Conservation (phyloP, 257 asterid genomes). For the Solanum corneliomulleri region DNA sequence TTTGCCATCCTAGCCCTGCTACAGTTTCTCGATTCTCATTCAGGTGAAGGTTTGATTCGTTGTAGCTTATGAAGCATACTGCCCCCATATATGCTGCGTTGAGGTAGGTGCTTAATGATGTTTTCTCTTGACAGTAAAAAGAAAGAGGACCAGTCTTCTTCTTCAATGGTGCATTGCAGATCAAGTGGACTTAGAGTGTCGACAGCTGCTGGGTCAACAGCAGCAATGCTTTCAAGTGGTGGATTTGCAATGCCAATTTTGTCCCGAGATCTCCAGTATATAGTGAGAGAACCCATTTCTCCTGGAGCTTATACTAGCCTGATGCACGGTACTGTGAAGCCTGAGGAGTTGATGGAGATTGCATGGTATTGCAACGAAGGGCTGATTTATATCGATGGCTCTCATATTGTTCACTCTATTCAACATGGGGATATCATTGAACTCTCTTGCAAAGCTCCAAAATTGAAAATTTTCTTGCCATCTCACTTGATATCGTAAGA, state of each 20-base stretch:
- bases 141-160: constrained; percentile 15
- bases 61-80: background rate
- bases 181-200: constrained; percentile 93
- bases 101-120: background rate
- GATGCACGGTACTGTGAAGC: constrained; percentile 45
- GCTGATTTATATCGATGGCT: constrained; percentile 61
- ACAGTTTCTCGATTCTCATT: constrained; percentile 56
- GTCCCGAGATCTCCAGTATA: constrained; percentile 76
- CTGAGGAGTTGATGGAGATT: constrained; percentile 47
- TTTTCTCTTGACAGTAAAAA: constrained; percentile 27
- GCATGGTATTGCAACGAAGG: constrained; percentile 72
- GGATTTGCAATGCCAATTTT: constrained; percentile 64
- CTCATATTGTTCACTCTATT: constrained; percentile 49
- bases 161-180: constrained; percentile 56
- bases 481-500: constrained; percentile 19
- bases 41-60: constrained; percentile 22
- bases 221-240: constrained; percentile 89
- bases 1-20: constrained; percentile 72
- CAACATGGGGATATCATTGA: constrained; percentile 63
- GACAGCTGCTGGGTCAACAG: constrained; percentile 93
- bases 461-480: constrained; percentile 54
- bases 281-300: constrained; percentile 86
- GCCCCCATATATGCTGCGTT: background rate
- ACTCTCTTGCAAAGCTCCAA: constrained; percentile 64
- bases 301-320: constrained; percentile 19